These are phyloP conservation scores for Ceratocystis smalleyi DNA, from an alignment of 2,329 filamentous ascomycete species.

Conservation along the genomic window DNA sequence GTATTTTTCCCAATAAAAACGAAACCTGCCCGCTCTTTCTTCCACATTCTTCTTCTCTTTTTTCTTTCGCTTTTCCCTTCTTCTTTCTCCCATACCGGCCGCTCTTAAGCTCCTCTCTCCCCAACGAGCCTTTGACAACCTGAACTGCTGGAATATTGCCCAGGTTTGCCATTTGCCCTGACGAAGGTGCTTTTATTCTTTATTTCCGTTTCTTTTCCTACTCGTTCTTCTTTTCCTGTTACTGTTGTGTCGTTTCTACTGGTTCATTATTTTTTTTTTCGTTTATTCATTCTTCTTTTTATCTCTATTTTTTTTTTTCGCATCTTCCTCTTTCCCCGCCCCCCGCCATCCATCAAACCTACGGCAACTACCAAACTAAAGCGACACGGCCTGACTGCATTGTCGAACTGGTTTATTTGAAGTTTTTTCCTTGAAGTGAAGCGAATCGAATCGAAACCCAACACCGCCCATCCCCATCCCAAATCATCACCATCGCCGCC, in stretches of 20 bases:
- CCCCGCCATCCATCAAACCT: neutral
- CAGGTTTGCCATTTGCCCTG: constrained; percentile 9
- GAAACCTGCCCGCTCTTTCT: neutral
- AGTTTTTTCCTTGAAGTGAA: neutral
- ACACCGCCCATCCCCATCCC: neutral
- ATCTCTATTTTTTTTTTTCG: neutral
- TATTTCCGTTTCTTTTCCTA: neutral
- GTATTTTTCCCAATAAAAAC: neutral
- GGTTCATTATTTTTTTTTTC: neutral
- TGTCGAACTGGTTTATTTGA: constrained; percentile 1
- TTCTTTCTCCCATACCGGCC: neutral
- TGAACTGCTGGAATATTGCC: constrained; percentile 17
- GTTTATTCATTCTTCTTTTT: neutral
- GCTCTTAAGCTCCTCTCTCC: neutral
- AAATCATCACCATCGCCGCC: neutral
- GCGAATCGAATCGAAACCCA: neutral
- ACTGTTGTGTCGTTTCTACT: neutral
- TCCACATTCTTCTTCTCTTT: neutral
- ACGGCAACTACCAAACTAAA: neutral
- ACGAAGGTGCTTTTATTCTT: constrained; percentile 3
- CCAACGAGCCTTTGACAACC: constrained; percentile 9
- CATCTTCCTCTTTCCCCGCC: neutral
- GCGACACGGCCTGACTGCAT: constrained; percentile 3
- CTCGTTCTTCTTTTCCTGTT: neutral
- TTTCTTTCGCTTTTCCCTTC: neutral